Conservation (phyloP, 1,139 yeast species). For the Arxiozyma bovina region DNA sequence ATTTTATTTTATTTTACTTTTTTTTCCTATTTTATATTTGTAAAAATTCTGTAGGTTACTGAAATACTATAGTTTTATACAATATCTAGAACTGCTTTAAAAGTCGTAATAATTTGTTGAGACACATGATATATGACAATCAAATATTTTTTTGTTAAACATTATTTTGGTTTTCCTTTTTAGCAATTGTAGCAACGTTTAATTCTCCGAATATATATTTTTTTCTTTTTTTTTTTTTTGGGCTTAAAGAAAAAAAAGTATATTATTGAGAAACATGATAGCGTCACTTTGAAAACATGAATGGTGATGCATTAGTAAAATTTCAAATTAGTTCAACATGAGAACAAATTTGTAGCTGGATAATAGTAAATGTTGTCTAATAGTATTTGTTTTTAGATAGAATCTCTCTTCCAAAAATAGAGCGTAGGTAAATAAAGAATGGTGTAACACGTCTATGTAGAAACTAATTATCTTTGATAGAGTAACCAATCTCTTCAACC, state of each 20-base stretch:
- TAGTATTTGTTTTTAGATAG: too few relatives aligned
- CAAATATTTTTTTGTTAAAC: too few relatives aligned
- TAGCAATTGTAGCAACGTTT: neutral
- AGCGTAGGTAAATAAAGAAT: too few relatives aligned
- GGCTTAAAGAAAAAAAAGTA: neutral
- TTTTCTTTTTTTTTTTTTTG: neutral
- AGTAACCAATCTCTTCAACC: slow-evolving; percentile 27
- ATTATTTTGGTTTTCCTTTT: neutral
- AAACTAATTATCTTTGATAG: slow-evolving; percentile 14
- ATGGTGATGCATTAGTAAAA: neutral
- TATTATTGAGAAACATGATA: neutral
- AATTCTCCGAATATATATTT: neutral
- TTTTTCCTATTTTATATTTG: too few relatives aligned
- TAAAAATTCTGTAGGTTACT: too few relatives aligned
- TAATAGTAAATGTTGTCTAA: neutral
- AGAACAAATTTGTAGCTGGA: neutral
- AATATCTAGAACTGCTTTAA: too few relatives aligned
- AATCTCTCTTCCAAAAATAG: too few relatives aligned
- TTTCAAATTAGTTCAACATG: neutral
- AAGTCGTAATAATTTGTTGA: too few relatives aligned
- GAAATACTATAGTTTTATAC: too few relatives aligned
- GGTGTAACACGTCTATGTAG: neutral
- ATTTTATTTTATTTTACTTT: too few relatives aligned
- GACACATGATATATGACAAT: too few relatives aligned
- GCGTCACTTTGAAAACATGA: neutral